Percentiles rank a stretch among this genome's conserved stretches.
phyloP scores from a whole-genome alignment of 169 alveolate genomes.

The Cyclospora cayetanensis region DNA sequence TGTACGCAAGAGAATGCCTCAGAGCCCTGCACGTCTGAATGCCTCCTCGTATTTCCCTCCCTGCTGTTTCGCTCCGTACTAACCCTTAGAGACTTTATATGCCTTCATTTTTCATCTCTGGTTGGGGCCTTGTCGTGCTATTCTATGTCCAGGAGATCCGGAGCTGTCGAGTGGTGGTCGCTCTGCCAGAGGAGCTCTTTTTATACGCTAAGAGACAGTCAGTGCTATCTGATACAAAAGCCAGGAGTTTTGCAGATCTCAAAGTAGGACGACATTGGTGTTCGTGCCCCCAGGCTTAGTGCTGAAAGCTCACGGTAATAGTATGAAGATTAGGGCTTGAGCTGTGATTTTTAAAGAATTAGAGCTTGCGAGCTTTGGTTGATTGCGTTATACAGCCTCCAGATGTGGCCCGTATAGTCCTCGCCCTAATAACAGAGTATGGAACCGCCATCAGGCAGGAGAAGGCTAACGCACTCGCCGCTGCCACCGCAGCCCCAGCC shows the following conservation, averaged over 20 bases:
- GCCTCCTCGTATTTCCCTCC: background rate
- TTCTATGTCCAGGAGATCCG: background rate
- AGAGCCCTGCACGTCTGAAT: too few relatives aligned
- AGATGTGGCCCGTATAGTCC: background rate
- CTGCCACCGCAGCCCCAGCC: background rate
- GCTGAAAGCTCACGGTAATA: too few relatives aligned
- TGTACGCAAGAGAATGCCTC: too few relatives aligned
- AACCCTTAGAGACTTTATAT: background rate
- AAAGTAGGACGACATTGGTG: background rate
- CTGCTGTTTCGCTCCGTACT: background rate
- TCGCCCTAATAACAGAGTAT: background rate
- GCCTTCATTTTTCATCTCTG: background rate
- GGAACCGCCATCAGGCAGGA: background rate
- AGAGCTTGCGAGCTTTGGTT: background rate
- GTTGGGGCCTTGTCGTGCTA: background rate
- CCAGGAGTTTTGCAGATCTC: background rate
- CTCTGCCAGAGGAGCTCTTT: background rate
- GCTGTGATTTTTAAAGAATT: background rate
- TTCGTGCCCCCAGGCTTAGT: background rate
- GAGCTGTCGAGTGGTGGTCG: background rate
- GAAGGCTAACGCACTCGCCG: slow-evolving; percentile 18
- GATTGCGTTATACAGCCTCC: background rate
- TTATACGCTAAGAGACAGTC: background rate
- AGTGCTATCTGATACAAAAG: background rate
- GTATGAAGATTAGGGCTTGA: background rate